Percentiles rank a stretch among this genome's conserved stretches.
Conservation (phyloP, 305 asterid genomes). For the Solanum hybrid region DNA sequence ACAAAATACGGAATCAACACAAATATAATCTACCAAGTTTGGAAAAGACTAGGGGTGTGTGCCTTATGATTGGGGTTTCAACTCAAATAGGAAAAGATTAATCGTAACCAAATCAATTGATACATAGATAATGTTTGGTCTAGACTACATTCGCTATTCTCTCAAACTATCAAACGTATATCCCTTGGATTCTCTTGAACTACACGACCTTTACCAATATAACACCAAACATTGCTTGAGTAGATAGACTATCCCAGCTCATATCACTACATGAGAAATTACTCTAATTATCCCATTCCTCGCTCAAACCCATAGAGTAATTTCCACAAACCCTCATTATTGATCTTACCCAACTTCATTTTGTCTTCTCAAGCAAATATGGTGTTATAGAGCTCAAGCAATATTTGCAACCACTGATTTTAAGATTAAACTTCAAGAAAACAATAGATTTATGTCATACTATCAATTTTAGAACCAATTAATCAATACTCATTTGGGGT, state of each 20-base stretch:
- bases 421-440: neutral
- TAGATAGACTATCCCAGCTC: neutral
- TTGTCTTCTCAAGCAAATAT: neutral
- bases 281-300: neutral
- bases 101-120: neutral
- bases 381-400: neutral
- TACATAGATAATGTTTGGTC: neutral
- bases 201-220: neutral
- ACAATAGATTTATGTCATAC: neutral
- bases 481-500: neutral
- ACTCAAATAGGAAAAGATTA: neutral
- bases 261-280: neutral
- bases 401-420: neutral
- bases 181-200: neutral
- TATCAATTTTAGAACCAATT: neutral
- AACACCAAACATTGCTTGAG: neutral
- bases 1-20: neutral
- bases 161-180: neutral
- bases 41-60: neutral
- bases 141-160: neutral
- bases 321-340: neutral
- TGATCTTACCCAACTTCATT: neutral
- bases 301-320: neutral
- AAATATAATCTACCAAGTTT: neutral
- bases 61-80: neutral